phyloP scores from a whole-genome alignment of 169 alveolate species.

The Plasmodium fragile region DNA sequence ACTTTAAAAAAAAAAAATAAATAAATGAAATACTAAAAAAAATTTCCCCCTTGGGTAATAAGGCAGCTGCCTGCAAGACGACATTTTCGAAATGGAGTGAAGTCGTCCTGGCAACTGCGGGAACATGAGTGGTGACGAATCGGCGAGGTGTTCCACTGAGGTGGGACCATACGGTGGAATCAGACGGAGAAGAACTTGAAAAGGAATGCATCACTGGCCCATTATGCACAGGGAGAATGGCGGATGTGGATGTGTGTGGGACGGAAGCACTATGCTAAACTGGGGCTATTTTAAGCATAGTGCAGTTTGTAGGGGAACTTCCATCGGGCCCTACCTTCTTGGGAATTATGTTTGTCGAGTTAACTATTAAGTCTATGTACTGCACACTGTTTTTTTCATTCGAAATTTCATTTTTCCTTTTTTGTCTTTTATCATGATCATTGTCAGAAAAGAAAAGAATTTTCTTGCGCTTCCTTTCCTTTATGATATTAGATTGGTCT shows the following conservation, averaged over 20 bases:
- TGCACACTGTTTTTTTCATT: neutral
- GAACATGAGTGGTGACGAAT: neutral
- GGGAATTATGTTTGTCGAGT: neutral
- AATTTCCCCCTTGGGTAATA: neutral
- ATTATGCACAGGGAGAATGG: neutral
- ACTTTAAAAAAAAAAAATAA: neutral
- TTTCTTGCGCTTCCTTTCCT: conserved; percentile 30
- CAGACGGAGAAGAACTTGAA: neutral
- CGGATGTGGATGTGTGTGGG: neutral
- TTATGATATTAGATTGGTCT: conserved; percentile 32
- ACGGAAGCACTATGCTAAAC: neutral
- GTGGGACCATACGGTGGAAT: neutral
- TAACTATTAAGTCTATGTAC: neutral
- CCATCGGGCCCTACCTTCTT: neutral
- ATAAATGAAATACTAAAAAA: neutral
- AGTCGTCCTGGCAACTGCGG: neutral
- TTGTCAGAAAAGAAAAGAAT: conserved; percentile 59
- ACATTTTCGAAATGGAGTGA: neutral
- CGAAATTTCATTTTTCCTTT: conserved; percentile 6
- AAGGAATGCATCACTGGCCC: neutral
- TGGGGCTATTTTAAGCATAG: neutral
- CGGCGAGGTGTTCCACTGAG: neutral
- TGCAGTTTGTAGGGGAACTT: neutral
- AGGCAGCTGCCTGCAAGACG: neutral
- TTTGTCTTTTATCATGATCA: conserved; percentile 40